phyloP scores from a whole-genome alignment of 2,329 filamentous ascomycete genomes.

The Fusarium globosum region DNA sequence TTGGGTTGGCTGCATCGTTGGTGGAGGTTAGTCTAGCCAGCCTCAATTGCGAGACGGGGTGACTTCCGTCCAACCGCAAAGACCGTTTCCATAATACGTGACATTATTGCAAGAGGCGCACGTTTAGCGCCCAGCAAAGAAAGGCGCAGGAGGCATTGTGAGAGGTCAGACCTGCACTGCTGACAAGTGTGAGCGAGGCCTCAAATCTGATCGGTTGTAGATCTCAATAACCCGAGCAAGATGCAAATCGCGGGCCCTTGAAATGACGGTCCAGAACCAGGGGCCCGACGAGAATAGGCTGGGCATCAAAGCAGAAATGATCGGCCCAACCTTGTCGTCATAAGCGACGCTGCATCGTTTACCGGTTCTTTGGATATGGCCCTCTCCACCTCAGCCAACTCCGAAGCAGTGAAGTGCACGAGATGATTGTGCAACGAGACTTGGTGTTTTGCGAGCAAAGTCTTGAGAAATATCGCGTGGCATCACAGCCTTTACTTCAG shows the following conservation, averaged over 20 bases:
- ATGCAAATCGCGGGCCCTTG: background rate
- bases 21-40: background rate
- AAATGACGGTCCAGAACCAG: background rate
- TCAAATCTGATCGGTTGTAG: conserved; percentile 6
- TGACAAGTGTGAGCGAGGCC: background rate
- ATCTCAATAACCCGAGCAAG: conserved; percentile 12
- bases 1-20: background rate
- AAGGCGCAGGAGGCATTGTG: rapidly evolving
- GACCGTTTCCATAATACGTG: background rate
- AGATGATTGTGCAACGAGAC: background rate
- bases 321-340: conserved; percentile 26
- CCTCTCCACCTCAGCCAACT: background rate
- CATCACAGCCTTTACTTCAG: background rate
- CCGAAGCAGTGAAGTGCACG: background rate
- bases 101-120: conserved; percentile 1
- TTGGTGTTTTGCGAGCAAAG: background rate
- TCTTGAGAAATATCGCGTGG: background rate
- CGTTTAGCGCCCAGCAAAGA: background rate
- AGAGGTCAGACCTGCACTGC: background rate
- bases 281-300: background rate
- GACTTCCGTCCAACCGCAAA: background rate
- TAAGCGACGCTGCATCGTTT: background rate
- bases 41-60: conserved; percentile 1
- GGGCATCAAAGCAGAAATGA: background rate
- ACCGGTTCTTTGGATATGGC: background rate